Evolutionary conservation across 1,284 basidiomycete genomes (phyloP).

Genomic region (Puccinia horiana): DNA sequence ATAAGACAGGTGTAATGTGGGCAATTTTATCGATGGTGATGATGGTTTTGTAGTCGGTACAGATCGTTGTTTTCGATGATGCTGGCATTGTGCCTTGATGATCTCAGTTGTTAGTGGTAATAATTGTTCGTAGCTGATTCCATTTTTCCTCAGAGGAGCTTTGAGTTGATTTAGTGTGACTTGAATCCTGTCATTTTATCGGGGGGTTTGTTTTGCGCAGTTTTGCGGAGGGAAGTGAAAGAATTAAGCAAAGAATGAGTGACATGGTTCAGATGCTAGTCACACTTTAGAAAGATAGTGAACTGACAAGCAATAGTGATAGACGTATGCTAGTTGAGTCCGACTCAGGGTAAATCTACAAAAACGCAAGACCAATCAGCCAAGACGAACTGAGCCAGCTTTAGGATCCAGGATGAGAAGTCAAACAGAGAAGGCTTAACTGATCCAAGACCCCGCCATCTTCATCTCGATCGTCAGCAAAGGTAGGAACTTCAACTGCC

Average conservation of each 20-base stretch:
- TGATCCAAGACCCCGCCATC: slow-evolving; percentile 28
- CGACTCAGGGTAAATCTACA: slow-evolving; percentile 34
- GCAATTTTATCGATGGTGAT: slow-evolving; percentile 8
- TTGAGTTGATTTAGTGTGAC: slow-evolving; percentile 24
- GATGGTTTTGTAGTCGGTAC: not conserved
- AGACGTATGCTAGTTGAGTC: slow-evolving; percentile 34
- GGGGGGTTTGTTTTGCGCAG: not conserved
- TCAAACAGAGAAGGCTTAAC: not conserved
- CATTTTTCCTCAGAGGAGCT: not conserved
- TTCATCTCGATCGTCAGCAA: slow-evolving; percentile 32
- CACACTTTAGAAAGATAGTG: not conserved
- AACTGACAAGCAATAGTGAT: slow-evolving; percentile 44
- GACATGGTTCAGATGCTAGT: not conserved
- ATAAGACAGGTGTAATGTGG: slow-evolving; percentile 1
- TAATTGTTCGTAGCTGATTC: slow-evolving; percentile 30
- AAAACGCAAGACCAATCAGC: not conserved
- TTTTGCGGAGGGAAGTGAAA: not conserved
- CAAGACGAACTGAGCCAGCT: not conserved
- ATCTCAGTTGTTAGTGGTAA: slow-evolving; percentile 20
- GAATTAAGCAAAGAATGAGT: not conserved
- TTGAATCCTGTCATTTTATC: slow-evolving; percentile 19
- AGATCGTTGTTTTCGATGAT: not conserved
- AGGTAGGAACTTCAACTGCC: not conserved
- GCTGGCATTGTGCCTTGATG: not conserved
- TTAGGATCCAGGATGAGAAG: not conserved